phyloP scores from a whole-genome alignment of 139 green algal species.

The Diplosphaera chodatii region DNA sequence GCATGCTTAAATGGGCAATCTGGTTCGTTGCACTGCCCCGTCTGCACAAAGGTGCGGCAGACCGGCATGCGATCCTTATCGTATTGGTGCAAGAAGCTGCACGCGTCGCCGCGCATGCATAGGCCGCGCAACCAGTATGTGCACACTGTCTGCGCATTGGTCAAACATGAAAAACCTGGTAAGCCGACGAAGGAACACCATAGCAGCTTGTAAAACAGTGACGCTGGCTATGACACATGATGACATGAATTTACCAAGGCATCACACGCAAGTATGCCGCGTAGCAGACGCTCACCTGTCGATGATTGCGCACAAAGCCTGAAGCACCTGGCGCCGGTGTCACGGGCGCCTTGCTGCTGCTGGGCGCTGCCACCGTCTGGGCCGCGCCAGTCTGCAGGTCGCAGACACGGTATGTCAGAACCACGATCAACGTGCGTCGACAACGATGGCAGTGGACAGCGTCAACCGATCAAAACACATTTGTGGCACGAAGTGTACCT shows the following conservation, averaged over 20 bases:
- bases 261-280: too few species aligned
- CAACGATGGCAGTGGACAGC: too few species aligned
- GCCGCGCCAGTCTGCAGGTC: too few species aligned
- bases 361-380: not conserved
- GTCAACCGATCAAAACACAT: too few species aligned
- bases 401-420: too few species aligned
- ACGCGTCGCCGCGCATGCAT: slow-evolving; percentile 95
- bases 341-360: not conserved
- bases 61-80: slow-evolving; percentile 81
- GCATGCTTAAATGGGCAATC: slow-evolving; percentile 95
- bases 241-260: too few species aligned
- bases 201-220: too few species aligned
- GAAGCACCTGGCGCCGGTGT: slow-evolving; percentile 44
- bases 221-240: too few species aligned
- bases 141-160: slow-evolving; percentile 92
- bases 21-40: slow-evolving; percentile 83
- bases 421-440: too few species aligned
- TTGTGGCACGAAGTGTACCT: too few species aligned
- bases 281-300: slow-evolving; percentile 33
- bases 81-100: slow-evolving; percentile 95
- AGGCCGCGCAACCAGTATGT: slow-evolving; percentile 93
- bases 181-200: too few species aligned
- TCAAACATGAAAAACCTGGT: too few species aligned
- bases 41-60: slow-evolving; percentile 70
- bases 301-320: slow-evolving; percentile 57